Percentiles rank a stretch among this genome's conserved stretches.
Evolutionary conservation across 31 red algal genomes (phyloP).

Genomic region (Porphyra umbilicalis): DNA sequence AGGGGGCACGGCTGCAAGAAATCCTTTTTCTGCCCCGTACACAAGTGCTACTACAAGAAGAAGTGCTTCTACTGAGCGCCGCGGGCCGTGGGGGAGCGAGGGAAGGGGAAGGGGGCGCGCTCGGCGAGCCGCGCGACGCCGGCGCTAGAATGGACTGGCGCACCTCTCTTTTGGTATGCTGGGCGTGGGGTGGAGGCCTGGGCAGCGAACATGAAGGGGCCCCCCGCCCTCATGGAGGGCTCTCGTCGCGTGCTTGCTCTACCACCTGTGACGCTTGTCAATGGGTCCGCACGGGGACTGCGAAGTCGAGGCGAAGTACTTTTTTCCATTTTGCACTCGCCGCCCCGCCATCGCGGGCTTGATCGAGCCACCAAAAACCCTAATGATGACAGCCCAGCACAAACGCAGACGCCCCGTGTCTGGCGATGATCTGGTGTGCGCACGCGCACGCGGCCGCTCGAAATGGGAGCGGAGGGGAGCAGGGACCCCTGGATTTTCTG

Average conservation of each 20-base stretch:
- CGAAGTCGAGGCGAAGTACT: background rate
- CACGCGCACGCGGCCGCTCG: background rate
- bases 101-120: background rate
- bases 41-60: background rate
- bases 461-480: background rate
- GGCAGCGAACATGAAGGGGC: no score
- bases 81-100: background rate
- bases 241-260: background rate
- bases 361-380: background rate
- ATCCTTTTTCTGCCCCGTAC: background rate
- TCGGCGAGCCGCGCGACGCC: background rate
- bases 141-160: no score
- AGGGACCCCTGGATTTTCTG: background rate
- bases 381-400: background rate
- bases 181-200: no score
- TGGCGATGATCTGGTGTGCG: background rate
- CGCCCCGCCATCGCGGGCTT: no score
- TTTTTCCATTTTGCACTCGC: background rate
- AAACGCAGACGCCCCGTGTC: background rate
- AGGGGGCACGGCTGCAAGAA: background rate
- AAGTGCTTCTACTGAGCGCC: background rate
- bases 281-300: no score
- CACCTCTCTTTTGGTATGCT: no score
- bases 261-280: background rate
- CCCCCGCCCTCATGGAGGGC: background rate